Conservation (phyloP, 2,329 filamentous ascomycete species). For the Uncinocarpus reesii region DNA sequence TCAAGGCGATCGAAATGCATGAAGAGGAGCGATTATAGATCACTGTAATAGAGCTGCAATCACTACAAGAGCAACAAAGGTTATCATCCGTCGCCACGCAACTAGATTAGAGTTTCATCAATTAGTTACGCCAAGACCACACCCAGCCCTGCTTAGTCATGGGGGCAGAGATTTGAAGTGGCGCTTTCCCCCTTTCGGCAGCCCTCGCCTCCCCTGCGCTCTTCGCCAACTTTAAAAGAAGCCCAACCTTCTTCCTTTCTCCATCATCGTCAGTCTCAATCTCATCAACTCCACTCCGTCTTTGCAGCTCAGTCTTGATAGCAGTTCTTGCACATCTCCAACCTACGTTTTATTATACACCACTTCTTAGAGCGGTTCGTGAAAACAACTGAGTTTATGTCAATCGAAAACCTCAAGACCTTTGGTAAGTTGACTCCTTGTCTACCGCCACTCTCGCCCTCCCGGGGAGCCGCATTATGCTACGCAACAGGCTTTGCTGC, state of each 20-base stretch:
- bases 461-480: neutral
- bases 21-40: too few relatives aligned
- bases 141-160: conserved; percentile 11
- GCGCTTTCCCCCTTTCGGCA: conserved; percentile 8
- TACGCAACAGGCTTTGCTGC: neutral
- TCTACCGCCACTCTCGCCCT: conserved; percentile 4
- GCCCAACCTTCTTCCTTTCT: conserved; percentile 2
- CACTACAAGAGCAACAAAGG: too few relatives aligned
- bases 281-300: conserved; percentile 3
- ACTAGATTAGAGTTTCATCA: conserved; percentile 1
- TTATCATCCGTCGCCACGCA: too few relatives aligned
- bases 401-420: conserved; percentile 97
- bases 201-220: conserved; percentile 4
- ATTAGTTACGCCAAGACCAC: conserved; percentile 1
- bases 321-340: conserved; percentile 10
- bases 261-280: conserved; percentile 1
- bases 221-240: conserved; percentile 11
- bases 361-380: conserved; percentile 40
- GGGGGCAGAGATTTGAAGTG: conserved; percentile 4
- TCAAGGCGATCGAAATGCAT: too few relatives aligned
- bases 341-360: conserved; percentile 22
- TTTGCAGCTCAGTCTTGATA: neutral
- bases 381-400: conserved; percentile 80
- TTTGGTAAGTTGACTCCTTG: conserved; percentile 57
- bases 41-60: too few relatives aligned